phyloP scores from a whole-genome alignment of 2,329 filamentous ascomycete species.

The Trichoderma lentiforme region DNA sequence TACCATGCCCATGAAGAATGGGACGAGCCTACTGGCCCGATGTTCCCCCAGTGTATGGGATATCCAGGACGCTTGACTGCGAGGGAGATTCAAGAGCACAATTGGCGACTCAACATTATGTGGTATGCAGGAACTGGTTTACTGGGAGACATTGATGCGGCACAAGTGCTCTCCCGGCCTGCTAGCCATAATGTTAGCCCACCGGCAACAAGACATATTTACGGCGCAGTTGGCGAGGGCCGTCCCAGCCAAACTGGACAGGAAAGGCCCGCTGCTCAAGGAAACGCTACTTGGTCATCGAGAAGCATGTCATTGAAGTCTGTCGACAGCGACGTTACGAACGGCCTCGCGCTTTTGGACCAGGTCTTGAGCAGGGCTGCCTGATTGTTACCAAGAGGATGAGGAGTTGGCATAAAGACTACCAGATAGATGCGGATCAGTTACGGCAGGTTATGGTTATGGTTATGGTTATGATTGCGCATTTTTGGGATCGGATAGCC shows the following conservation, averaged over 20 bases:
- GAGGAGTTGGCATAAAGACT: neutral
- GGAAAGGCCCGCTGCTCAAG: neutral
- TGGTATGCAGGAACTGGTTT: slow-evolving; percentile 19
- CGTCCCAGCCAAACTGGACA: neutral
- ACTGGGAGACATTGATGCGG: neutral
- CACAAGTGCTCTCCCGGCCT: slow-evolving; percentile 27
- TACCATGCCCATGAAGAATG: neutral
- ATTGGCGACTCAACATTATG: neutral
- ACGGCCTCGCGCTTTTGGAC: slow-evolving; percentile 1
- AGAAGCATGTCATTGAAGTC: neutral
- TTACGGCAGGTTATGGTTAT: neutral
- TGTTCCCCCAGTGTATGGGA: slow-evolving; percentile 11
- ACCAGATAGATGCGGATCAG: neutral
- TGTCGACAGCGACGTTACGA: neutral
- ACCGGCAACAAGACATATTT: neutral
- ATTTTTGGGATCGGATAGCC: neutral
- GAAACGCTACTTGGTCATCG: neutral
- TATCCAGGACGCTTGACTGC: slow-evolving; percentile 24
- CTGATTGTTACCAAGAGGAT: neutral
- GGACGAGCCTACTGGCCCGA: neutral
- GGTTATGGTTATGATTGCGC: neutral
- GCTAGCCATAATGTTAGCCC: slow-evolving; percentile 27
- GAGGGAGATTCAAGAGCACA: slow-evolving; percentile 23
- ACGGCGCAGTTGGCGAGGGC: slow-evolving; percentile 8
- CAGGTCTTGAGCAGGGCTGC: neutral